A percentile compares a stretch with the other conserved stretches of the same genome.
These are phyloP conservation scores for Pseudohyphozyma bogoriensis DNA, from an alignment of 768 basidiomycete species.

Conservation along the genomic window DNA sequence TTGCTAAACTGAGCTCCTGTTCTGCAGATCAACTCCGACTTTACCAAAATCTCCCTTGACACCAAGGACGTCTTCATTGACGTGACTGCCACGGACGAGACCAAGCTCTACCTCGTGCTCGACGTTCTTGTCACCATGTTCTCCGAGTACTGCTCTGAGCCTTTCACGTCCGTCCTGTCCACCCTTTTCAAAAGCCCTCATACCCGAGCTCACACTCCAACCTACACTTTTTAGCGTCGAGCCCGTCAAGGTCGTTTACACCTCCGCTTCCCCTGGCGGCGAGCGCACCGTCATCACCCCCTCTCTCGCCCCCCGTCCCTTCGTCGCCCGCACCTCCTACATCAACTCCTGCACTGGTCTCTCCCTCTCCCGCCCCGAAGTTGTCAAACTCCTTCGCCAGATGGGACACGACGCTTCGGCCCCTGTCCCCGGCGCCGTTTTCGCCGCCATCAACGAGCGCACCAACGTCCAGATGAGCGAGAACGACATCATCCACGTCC, in stretches of 20 bases:
- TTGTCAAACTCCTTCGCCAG: slow-evolving; percentile 60
- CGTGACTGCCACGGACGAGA: slow-evolving; percentile 90
- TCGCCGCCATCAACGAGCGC: slow-evolving; percentile 15
- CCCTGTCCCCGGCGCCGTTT: not conserved
- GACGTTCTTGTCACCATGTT: slow-evolving; percentile 98
- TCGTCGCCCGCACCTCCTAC: slow-evolving; percentile 72
- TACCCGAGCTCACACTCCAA: not conserved
- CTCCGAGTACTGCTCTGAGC: slow-evolving; percentile 84
- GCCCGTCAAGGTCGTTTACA: slow-evolving; percentile 73
- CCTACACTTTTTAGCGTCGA: slow-evolving; percentile 56
- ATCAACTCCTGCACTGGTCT: slow-evolving; percentile 94
- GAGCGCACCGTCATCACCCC: slow-evolving; percentile 68
- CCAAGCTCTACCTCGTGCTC: slow-evolving; percentile 88
- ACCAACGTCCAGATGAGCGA: slow-evolving; percentile 10
- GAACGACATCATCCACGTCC: slow-evolving; percentile 59
- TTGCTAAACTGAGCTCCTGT: not conserved
- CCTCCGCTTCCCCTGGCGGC: slow-evolving; percentile 47
- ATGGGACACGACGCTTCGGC: slow-evolving; percentile 62
- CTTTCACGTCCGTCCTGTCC: slow-evolving; percentile 63
- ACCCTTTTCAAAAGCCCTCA: no score
- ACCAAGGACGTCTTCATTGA: slow-evolving; percentile 94
- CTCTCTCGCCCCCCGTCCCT: slow-evolving; percentile 60
- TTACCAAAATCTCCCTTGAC: slow-evolving; percentile 90
- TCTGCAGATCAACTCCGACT: slow-evolving; percentile 70
- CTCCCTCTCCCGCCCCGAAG: slow-evolving; percentile 53